These are phyloP conservation scores for Colletotrichum melonis DNA, from an alignment of 2,329 filamentous ascomycete species.

Conservation along the genomic window DNA sequence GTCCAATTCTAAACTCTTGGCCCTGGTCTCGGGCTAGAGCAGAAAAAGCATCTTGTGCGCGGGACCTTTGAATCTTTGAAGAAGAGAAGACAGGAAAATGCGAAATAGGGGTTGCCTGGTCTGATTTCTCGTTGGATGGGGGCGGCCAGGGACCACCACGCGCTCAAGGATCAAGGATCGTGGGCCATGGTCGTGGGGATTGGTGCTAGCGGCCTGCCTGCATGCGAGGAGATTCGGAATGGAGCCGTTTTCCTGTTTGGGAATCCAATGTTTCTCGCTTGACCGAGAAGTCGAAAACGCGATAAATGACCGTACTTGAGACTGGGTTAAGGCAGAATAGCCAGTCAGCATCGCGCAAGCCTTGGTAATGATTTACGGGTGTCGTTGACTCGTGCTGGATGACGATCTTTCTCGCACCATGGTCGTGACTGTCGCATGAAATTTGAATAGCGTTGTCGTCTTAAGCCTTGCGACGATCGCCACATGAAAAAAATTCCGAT, in stretches of 20 bases:
- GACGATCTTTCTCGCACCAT: not conserved
- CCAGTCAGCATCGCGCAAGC: not conserved
- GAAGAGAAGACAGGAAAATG: not conserved
- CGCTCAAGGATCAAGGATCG: constrained; percentile 27
- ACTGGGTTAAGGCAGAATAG: not conserved
- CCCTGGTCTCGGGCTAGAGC: constrained; percentile 7
- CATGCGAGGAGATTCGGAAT: constrained; percentile 28
- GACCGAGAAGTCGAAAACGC: constrained; percentile 15
- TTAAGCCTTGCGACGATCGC: not conserved
- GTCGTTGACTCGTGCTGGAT: constrained; percentile 11
- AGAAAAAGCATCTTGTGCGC: constrained; percentile 2
- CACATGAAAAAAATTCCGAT: not conserved
- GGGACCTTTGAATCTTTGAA: constrained; percentile 3
- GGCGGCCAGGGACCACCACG: constrained; percentile 1
- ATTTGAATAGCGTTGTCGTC: not conserved
- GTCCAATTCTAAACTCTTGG: not conserved
- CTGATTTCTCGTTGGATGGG: not conserved
- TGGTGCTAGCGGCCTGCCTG: constrained; percentile 28
- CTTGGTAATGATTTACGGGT: not conserved
- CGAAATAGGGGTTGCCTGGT: constrained; percentile 18
- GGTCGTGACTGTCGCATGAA: not conserved
- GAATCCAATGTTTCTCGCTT: constrained; percentile 34
- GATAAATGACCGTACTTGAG: constrained; percentile 15
- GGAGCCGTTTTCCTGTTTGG: constrained; percentile 30
- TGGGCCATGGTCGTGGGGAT: constrained; percentile 24